These are phyloP conservation scores for Rhizopogon sp. DNA, from an alignment of 768 basidiomycete species.

Conservation along the genomic window DNA sequence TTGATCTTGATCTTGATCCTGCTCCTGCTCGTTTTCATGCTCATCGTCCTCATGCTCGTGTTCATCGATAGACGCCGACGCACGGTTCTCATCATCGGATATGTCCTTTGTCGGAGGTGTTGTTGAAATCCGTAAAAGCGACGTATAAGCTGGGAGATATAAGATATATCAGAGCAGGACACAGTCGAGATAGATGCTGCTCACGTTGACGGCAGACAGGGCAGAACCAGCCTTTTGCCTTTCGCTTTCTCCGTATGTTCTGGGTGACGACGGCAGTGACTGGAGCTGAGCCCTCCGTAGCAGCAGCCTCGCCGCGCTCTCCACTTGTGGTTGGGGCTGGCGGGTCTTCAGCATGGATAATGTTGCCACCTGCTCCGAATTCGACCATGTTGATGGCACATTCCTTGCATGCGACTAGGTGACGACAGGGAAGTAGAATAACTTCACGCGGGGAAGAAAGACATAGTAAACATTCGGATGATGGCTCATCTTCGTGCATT, in stretches of 20 bases:
- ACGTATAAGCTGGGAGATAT: constrained; percentile 67
- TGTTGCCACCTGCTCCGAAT: constrained; percentile 88
- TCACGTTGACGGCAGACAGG: constrained; percentile 93
- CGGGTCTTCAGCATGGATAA: constrained; percentile 51
- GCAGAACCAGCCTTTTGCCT: constrained; percentile 97
- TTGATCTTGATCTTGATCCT: constrained; percentile 16
- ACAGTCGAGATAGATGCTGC: constrained; percentile 24
- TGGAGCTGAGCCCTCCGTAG: constrained; percentile 3
- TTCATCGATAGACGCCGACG: constrained; percentile 22
- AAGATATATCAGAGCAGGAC: constrained; percentile 1
- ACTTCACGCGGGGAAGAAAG: constrained; percentile 86
- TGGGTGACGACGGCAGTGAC: constrained; percentile 23
- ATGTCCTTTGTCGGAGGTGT: constrained; percentile 45
- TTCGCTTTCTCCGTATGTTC: constrained; percentile 72
- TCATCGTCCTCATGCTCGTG: constrained; percentile 12
- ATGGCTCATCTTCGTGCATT: constrained; percentile 60
- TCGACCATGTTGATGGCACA: constrained; percentile 98
- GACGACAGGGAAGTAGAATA: constrained; percentile 87
- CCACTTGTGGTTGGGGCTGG: constrained; percentile 22
- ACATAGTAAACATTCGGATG: constrained; percentile 89
- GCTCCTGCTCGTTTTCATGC: constrained; percentile 1
- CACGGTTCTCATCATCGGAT: constrained; percentile 25
- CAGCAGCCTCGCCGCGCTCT: constrained; percentile 17
- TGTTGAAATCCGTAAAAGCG: constrained; percentile 78
- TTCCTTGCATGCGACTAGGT: constrained; percentile 92